These are phyloP conservation scores for Haematococcus lacustris DNA, from an alignment of 139 green algal genomes.

Conservation along the genomic window DNA sequence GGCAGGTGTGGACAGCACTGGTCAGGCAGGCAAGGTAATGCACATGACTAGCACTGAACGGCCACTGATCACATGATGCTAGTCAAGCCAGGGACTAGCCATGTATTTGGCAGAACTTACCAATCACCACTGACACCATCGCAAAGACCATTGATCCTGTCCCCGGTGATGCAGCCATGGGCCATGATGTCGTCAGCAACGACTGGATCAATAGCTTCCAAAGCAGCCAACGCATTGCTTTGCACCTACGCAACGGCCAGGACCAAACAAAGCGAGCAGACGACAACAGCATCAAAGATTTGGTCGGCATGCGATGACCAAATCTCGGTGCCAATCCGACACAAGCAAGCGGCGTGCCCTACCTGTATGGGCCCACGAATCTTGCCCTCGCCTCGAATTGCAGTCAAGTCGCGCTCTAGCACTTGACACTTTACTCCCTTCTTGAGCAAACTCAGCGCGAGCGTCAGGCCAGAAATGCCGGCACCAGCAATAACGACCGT, in stretches of 20 bases:
- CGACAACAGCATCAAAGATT: conserved; percentile 1
- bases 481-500: conserved; percentile 78
- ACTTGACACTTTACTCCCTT: conserved; percentile 74
- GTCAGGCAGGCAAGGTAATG: no score
- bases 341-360: not conserved
- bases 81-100: no score
- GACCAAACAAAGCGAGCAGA: no score
- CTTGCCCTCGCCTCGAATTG: conserved; percentile 88
- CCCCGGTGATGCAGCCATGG: conserved; percentile 77
- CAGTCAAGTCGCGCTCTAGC: conserved; percentile 86
- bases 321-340: not conserved
- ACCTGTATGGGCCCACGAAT: conserved; percentile 92
- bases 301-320: no score
- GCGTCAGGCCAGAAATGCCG: conserved; percentile 84
- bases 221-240: conserved; percentile 78
- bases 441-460: conserved; percentile 77
- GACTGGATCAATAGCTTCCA: conserved; percentile 75
- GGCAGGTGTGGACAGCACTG: not conserved
- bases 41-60: no score
- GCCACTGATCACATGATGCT: no score
- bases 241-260: conserved; percentile 82
- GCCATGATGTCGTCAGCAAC: conserved; percentile 58
- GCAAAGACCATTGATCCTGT: conserved; percentile 85
- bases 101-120: conserved; percentile 49
- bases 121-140: conserved; percentile 87